Percentiles rank a stretch among this genome's conserved stretches.
phyloP scores from a whole-genome alignment of 805 yeast species.

The Saccharomycopsis vini region DNA sequence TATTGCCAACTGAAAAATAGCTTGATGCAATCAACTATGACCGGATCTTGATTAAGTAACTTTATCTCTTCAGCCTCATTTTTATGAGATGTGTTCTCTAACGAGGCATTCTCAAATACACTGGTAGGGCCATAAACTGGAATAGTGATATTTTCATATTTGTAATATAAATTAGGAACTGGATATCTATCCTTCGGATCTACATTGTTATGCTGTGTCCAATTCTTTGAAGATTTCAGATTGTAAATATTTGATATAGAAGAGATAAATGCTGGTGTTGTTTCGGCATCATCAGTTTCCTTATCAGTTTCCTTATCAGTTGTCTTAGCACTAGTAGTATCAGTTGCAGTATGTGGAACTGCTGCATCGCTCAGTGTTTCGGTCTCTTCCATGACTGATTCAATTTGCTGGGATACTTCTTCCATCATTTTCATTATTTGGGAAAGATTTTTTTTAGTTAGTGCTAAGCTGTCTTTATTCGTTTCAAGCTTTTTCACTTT shows the following conservation, averaged over 20 bases:
- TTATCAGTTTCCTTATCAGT: background rate
- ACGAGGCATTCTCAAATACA: constrained; percentile 28
- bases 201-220: background rate
- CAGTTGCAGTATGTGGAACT: too few species aligned
- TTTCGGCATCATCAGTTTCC: background rate
- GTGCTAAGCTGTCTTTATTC: constrained; percentile 5
- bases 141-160: constrained; percentile 23
- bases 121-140: constrained; percentile 39
- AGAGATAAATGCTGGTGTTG: background rate
- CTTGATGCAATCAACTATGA: constrained; percentile 17
- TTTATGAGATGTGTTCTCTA: constrained; percentile 19
- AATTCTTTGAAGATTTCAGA: background rate
- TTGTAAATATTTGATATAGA: background rate
- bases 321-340: background rate
- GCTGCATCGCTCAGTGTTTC: background rate
- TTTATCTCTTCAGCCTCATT: constrained; percentile 19
- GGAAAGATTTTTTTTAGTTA: background rate
- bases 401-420: constrained; percentile 2
- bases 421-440: background rate
- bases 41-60: constrained; percentile 29
- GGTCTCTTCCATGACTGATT: background rate
- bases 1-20: constrained; percentile 51
- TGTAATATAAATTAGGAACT: constrained; percentile 12
- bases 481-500: constrained; percentile 18
- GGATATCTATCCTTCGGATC: constrained; percentile 1